Base-by-base conservation (phyloP, 73 alveolate genomes). In the Blepharisma japonicum region DNA sequence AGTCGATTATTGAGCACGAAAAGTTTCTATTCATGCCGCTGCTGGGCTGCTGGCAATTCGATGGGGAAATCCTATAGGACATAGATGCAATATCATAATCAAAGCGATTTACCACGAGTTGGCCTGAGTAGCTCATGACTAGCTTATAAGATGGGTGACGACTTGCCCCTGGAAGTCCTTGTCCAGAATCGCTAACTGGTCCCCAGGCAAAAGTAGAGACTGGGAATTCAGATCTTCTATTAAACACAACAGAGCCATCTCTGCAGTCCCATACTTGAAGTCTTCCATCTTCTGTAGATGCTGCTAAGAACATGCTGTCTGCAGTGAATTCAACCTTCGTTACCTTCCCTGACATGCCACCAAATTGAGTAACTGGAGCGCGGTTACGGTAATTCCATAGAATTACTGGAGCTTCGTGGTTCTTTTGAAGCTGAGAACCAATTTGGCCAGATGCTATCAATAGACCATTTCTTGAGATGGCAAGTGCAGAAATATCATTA, bases 21-120 rank as follows among this genome's bases (percentile, higher is more conserved):
- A 86, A 92, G 82, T 72, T 83, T 80, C 98, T 82, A 18, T 68
- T 71, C 71, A 92, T 81, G 8, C 98, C 98, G 11, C 96, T 83
- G 67, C 87, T 78, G 6, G 98, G 98, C 27, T 84, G 86, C 55
- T 84, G 83, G 45, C 90, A 86, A 68, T 55, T 72, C 0, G 84
- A 79, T 68, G 71, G 78, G 6, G 71, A 80, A 7, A 88, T 47
- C 81, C 39, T 80, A 76, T 88, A 88, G 55, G 83, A 80, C 95
- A 88, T 88, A 4, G 89, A 78, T 32, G 92, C 87, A 42, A 88
- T 80, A 76, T 88, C 92, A 55, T 78, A 88, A 50, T 85, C 92
- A 6, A 88, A 85, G 51, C 87, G 42, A 72, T 88, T 88, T 25
- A 88, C 86, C 48, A 71, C 49, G 18, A 88, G 90, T 38, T 83